Evolutionary conservation across 805 yeast genomes (phyloP).

Genomic region (Ogataea populi-albae): DNA sequence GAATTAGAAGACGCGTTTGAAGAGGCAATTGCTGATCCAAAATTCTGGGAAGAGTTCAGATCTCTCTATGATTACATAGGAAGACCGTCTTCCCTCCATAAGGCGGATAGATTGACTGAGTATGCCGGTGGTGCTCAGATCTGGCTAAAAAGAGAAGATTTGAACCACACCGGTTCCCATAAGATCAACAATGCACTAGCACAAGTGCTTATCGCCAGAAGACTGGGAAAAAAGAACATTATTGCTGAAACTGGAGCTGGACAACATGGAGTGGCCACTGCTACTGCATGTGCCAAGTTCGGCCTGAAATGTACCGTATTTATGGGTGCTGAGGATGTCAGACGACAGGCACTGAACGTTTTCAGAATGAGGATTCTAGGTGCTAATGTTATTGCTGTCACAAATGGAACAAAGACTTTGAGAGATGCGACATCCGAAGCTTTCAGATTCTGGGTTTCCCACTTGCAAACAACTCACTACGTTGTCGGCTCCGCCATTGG

Average conservation of each 20-base stretch:
- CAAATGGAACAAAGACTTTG: slow-evolving; percentile 91
- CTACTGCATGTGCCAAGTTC: slow-evolving; percentile 88
- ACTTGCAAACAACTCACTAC: slow-evolving; percentile 83
- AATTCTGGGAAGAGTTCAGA: slow-evolving; percentile 90
- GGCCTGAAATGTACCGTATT: slow-evolving; percentile 91
- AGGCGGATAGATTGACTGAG: slow-evolving; percentile 86
- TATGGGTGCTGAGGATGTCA: slow-evolving; percentile 99
- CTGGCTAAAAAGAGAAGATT: slow-evolving; percentile 97
- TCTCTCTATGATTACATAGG: slow-evolving; percentile 89
- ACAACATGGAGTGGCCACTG: slow-evolving; percentile 91
- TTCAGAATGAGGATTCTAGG: slow-evolving; percentile 97
- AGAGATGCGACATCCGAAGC: slow-evolving; percentile 99
- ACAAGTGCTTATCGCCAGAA: slow-evolving; percentile 73
- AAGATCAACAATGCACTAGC: slow-evolving; percentile 83
- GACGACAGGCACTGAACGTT: slow-evolving; percentile 97
- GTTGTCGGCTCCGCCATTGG: slow-evolving; percentile 98
- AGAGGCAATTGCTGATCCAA: slow-evolving; percentile 81
- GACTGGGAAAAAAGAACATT: slow-evolving; percentile 72
- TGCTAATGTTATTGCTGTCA: slow-evolving; percentile 91
- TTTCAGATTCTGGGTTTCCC: slow-evolving; percentile 90
- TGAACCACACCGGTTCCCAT: slow-evolving; percentile 87
- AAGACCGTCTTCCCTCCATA: slow-evolving; percentile 90
- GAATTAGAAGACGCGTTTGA: slow-evolving; percentile 89
- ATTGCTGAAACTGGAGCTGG: slow-evolving; percentile 95
- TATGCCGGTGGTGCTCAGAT: slow-evolving; percentile 92